These are phyloP conservation scores for Fusarium sp. DNA, from an alignment of 2,329 filamentous ascomycete genomes.

Conservation along the genomic window DNA sequence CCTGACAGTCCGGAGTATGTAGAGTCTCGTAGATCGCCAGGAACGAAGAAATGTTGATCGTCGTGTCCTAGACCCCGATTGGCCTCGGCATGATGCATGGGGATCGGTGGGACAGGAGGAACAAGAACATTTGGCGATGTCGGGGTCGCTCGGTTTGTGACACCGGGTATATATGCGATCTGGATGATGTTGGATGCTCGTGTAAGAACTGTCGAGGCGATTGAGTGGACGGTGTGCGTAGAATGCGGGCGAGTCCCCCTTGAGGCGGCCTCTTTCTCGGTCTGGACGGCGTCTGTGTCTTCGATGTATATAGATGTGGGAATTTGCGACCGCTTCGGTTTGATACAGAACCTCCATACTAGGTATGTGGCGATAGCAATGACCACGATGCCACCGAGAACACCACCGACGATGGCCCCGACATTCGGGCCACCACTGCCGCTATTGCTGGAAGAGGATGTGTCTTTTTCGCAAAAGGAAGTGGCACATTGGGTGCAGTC, in stretches of 20 bases:
- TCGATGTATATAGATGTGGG: slow-evolving; percentile 68
- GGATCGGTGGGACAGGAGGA: slow-evolving; percentile 94
- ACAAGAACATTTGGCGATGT: slow-evolving; percentile 85
- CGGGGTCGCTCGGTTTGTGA: slow-evolving; percentile 89
- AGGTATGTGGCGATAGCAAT: slow-evolving; percentile 82
- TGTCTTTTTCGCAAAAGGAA: slow-evolving; percentile 59
- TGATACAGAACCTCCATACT: slow-evolving; percentile 90
- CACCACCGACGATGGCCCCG: slow-evolving; percentile 91
- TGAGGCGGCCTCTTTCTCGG: slow-evolving; percentile 62
- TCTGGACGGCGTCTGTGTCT: slow-evolving; percentile 61
- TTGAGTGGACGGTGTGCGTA: slow-evolving; percentile 87
- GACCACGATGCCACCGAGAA: slow-evolving; percentile 84
- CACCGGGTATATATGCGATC: slow-evolving; percentile 98
- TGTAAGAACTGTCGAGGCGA: slow-evolving; percentile 95
- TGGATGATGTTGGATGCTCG: slow-evolving; percentile 99
- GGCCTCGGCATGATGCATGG: slow-evolving; percentile 70
- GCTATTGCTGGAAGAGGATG: slow-evolving; percentile 33
- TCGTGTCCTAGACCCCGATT: slow-evolving; percentile 67
- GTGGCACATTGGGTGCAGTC: slow-evolving; percentile 63
- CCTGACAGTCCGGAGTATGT: slow-evolving; percentile 85
- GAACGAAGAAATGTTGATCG: slow-evolving; percentile 94
- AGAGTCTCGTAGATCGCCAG: slow-evolving; percentile 89
- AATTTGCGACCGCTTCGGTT: slow-evolving; percentile 77
- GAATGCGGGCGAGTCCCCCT: slow-evolving; percentile 73
- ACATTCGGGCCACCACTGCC: slow-evolving; percentile 70